Percentiles rank a stretch among this genome's conserved stretches.
Conservation (phyloP, 306 rosid species). For the Malus asiatica region DNA sequence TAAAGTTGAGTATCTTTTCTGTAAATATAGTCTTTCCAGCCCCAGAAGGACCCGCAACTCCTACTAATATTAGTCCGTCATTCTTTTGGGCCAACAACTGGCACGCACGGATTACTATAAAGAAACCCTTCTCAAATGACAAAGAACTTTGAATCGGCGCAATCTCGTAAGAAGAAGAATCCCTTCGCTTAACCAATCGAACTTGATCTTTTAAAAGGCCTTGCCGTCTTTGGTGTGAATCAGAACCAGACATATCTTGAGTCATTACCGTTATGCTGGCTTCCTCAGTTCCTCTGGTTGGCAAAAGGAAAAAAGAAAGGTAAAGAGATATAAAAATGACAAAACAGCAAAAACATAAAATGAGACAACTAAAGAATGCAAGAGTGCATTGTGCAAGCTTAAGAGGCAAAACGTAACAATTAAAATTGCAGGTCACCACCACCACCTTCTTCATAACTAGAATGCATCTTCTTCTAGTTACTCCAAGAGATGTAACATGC, state of each 20-base stretch:
- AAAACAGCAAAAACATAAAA: constrained; percentile 12
- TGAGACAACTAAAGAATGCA: neutral
- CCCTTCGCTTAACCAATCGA: constrained; percentile 67
- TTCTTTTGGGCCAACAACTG: constrained; percentile 83
- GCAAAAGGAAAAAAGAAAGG: constrained; percentile 1
- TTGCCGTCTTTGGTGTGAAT: constrained; percentile 52
- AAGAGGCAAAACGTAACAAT: neutral
- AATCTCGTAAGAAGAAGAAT: constrained; percentile 58
- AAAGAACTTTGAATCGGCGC: constrained; percentile 58
- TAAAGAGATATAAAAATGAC: neutral
- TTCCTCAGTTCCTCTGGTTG: constrained; percentile 32
- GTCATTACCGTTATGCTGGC: constrained; percentile 43
- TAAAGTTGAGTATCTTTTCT: constrained; percentile 81
- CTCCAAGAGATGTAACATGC: neutral
- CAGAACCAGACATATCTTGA: constrained; percentile 40
- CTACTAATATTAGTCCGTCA: constrained; percentile 83
- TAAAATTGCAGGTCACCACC: neutral
- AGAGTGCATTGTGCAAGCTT: neutral
- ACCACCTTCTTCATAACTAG: neutral
- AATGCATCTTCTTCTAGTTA: neutral
- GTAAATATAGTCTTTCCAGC: constrained; percentile 95
- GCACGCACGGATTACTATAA: constrained; percentile 84
- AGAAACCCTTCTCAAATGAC: constrained; percentile 97
- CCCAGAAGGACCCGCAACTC: constrained; percentile 98
- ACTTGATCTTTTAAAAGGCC: constrained; percentile 95